Evolutionary conservation across 2,329 filamentous ascomycete genomes (phyloP).

Genomic region (Nemania sp.): DNA sequence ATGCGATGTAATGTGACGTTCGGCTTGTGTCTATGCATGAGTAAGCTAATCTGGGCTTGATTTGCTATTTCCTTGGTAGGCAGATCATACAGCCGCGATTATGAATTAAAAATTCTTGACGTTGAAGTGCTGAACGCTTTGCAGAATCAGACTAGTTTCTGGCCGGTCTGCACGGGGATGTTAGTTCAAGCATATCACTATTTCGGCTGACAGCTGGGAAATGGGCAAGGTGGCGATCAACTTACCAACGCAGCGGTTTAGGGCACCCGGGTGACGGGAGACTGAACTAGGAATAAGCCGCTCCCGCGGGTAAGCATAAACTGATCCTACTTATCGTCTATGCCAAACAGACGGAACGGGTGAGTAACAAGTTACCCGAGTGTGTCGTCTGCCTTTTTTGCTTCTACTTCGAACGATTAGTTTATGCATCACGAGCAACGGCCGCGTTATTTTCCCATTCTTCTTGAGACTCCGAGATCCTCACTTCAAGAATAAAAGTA

Average conservation of each 20-base stretch:
- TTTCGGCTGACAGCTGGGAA: constrained; percentile 5
- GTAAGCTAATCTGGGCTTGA: constrained; percentile 26
- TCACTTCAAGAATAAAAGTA: background rate
- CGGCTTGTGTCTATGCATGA: constrained; percentile 38
- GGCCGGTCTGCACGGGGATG: too few relatives aligned
- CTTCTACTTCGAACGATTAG: background rate
- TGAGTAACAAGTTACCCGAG: too few relatives aligned
- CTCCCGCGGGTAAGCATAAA: background rate
- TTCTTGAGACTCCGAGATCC: background rate
- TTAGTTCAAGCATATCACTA: background rate
- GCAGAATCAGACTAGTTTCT: background rate
- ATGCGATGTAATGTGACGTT: constrained; percentile 42
- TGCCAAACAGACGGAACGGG: too few relatives aligned
- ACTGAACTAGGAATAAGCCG: background rate
- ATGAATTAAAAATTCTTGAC: constrained; percentile 25
- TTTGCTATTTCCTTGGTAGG: constrained; percentile 8
- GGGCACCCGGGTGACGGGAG: background rate
- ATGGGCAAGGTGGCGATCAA: constrained; percentile 18
- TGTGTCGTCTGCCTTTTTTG: background rate
- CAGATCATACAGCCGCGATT: constrained; percentile 18
- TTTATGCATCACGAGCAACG: background rate
- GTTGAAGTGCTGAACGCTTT: constrained; percentile 12
- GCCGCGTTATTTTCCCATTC: too few relatives aligned
- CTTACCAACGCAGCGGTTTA: background rate
- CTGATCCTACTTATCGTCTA: background rate